Evolutionary conservation across 2,329 filamentous ascomycete species (phyloP).

Genomic region (Xylariaceae sp.): DNA sequence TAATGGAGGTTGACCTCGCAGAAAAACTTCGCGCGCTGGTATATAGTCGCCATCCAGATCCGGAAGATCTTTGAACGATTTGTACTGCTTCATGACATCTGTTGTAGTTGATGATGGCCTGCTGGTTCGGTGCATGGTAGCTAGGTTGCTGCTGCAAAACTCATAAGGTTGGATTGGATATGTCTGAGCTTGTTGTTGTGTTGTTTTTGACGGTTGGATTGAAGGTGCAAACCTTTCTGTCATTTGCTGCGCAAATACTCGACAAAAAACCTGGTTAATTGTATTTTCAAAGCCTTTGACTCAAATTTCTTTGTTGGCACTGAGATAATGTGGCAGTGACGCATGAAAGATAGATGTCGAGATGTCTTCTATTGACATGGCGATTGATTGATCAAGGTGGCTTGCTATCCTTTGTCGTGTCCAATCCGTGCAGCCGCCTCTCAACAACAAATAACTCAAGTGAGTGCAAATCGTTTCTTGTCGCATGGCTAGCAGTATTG

Average conservation of each 20-base stretch:
- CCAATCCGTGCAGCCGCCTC: too few relatives aligned
- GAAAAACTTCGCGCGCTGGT: conserved; percentile 1
- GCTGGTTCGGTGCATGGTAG: background rate
- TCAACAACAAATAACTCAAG: too few relatives aligned
- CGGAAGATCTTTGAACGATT: background rate
- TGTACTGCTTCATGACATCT: background rate
- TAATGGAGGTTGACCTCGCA: background rate
- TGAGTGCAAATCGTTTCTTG: too few relatives aligned
- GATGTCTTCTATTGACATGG: background rate
- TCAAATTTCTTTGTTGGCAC: conserved; percentile 4
- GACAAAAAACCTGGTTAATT: background rate
- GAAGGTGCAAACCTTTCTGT: background rate
- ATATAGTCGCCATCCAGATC: background rate
- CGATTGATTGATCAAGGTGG: too few relatives aligned
- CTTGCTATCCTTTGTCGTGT: too few relatives aligned
- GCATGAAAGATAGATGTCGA: background rate
- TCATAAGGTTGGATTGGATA: background rate
- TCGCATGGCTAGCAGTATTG: too few relatives aligned
- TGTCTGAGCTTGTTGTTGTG: background rate
- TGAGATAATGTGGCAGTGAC: conserved; percentile 1
- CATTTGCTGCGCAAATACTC: background rate
- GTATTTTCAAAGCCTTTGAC: background rate
- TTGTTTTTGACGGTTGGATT: background rate
- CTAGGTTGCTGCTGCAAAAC: background rate
- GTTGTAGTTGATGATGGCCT: background rate